Evolutionary conservation across 1,284 basidiomycete species (phyloP).

Genomic region (Ustilago shanxiensis): DNA sequence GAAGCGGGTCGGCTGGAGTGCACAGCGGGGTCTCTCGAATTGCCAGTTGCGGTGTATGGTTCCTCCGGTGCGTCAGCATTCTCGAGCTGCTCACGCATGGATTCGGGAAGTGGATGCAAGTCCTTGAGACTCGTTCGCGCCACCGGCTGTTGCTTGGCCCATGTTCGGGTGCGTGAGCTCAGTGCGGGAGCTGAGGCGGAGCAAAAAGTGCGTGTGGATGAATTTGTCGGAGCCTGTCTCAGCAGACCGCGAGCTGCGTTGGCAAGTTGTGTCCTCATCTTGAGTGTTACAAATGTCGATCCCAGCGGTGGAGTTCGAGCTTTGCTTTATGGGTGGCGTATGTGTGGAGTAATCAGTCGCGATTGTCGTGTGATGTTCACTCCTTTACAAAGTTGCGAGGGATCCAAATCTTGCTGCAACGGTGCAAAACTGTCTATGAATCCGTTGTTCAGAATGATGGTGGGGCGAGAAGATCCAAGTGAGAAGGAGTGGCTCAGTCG

Average conservation of each 20-base stretch:
- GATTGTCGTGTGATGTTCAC: too few species aligned
- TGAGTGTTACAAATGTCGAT: neutral
- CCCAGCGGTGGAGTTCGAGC: neutral
- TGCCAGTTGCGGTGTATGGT: constrained; percentile 49
- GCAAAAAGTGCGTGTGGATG: constrained; percentile 21
- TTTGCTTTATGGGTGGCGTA: neutral
- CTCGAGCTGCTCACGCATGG: constrained; percentile 50
- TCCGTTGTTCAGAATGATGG: neutral
- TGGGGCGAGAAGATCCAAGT: neutral
- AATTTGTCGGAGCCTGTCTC: constrained; percentile 10
- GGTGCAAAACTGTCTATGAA: neutral
- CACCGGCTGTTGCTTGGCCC: constrained; percentile 24
- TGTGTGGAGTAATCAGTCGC: too few species aligned
- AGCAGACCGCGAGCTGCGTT: constrained; percentile 14
- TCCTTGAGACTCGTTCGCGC: constrained; percentile 46
- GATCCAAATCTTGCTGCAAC: neutral
- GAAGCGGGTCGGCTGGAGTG: constrained; percentile 54
- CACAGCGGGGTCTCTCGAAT: constrained; percentile 53
- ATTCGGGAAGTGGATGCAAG: constrained; percentile 45
- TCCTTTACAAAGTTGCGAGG: neutral
- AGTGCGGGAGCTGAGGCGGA: constrained; percentile 28
- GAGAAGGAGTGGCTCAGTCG: neutral
- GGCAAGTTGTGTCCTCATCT: constrained; percentile 26
- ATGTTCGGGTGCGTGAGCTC: constrained; percentile 32
- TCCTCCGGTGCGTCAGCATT: constrained; percentile 26